Base-by-base conservation (phyloP, 768 basidiomycete species). In the Termitomyces sp. region DNA sequence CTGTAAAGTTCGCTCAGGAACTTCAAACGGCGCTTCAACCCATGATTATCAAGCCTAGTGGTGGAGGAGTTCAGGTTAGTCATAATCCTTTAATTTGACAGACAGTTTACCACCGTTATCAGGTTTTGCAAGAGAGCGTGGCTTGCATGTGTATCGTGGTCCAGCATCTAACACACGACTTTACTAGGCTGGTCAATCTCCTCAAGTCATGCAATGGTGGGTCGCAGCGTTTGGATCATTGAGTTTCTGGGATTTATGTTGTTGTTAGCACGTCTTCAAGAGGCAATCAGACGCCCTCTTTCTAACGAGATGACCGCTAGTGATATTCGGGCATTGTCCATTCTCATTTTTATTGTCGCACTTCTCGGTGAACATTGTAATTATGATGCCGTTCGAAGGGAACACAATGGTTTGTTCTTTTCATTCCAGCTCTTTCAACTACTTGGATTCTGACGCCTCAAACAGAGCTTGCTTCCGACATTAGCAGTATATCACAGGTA, bases 101-200 rank as follows among this genome's bases (percentile, higher is more conserved):
- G 11, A 2, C 59, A n/a, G 14, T 12, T 59, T 53, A 25, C 35
- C 47, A 35, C 51, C 25, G 25, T 16, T 52, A 12, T 40, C 60
- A 94, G 89, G 86, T 89, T 21, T 70, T 98, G 32, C 93, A 95
- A 73, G 97, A 98, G 70, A 84, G 85, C 12, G 89, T 98, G 14
- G 92, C 92, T 0, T 98, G 95, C 61, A 86, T 96, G 75, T 96
- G 94, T 66, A 81, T 83, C 0, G 89, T 90, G 1, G 87, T 95
- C 1, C 85, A 86, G 50, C 73, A 90, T 61, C 77, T 98, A 17
- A 98, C 97, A 0, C 89, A 91, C 57, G 94, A 98, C 62, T 96
- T 87, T 63, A 73, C 73, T 16, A 81, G 85, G 35, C 77, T 98
- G 17, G 81, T 94, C 25, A 86, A 84, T 34, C 77, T 98, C 4